These are phyloP conservation scores for Trichocomaceae sp. DNA, from an alignment of 2,329 filamentous ascomycete genomes.

Conservation along the genomic window DNA sequence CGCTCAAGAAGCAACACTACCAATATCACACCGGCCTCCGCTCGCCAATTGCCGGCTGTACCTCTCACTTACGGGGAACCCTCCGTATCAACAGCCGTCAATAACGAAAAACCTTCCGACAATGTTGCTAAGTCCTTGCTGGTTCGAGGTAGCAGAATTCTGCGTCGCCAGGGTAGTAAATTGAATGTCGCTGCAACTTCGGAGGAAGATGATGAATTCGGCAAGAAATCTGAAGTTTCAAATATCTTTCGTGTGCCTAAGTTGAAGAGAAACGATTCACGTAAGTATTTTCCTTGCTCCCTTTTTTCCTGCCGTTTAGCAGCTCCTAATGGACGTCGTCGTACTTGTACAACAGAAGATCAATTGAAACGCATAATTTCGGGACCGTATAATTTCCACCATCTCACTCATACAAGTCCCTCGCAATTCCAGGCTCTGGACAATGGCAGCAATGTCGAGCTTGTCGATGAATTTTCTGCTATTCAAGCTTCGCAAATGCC, in stretches of 20 bases:
- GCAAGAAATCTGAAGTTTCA: constrained; percentile 26
- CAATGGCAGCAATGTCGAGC: constrained; percentile 44
- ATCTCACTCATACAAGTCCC: constrained; percentile 54
- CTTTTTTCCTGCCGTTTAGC: not conserved
- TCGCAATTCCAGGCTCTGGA: constrained; percentile 49
- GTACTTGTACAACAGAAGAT: constrained; percentile 25
- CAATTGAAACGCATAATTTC: constrained; percentile 50
- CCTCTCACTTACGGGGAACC: constrained; percentile 32
- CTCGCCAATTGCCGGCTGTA: constrained; percentile 39
- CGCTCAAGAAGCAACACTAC: constrained; percentile 42
- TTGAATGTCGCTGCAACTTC: constrained; percentile 37
- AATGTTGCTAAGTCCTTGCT: constrained; percentile 36
- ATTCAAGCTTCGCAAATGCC: constrained; percentile 49
- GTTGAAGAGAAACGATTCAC: constrained; percentile 26
- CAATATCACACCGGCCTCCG: constrained; percentile 44
- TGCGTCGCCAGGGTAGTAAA: constrained; percentile 43
- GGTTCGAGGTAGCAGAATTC: constrained; percentile 40
- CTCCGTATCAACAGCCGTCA: constrained; percentile 21
- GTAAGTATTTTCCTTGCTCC: constrained; percentile 25
- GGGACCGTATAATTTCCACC: constrained; percentile 58
- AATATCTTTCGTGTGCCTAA: constrained; percentile 27
- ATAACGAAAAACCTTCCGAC: constrained; percentile 31
- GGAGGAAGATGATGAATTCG: constrained; percentile 34
- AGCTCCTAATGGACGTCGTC: constrained; percentile 2
- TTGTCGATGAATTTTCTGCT: constrained; percentile 49